A percentile compares a stretch with the other conserved stretches of the same genome.
Conservation (phyloP, 768 basidiomycete species). For the Kockovaella imperatae region DNA sequence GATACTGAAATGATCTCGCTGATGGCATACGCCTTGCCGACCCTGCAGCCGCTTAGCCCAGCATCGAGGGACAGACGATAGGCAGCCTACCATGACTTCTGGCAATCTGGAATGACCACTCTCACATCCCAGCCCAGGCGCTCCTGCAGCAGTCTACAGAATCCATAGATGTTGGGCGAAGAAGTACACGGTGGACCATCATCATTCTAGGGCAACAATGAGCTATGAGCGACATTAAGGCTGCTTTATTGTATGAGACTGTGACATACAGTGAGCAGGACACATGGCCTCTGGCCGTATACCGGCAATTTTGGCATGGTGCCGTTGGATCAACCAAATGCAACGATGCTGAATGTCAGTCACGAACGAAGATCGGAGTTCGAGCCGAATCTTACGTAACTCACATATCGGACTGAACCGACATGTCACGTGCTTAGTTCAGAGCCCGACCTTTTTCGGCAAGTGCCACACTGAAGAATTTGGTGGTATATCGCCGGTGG, state of each 20-base stretch:
- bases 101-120: slow-evolving; percentile 45
- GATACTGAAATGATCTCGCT: slow-evolving; percentile 38
- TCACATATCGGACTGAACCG: neutral
- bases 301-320: slow-evolving; percentile 15
- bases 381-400: neutral
- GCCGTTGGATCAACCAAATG: neutral
- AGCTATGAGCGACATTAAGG: neutral
- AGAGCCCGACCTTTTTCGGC: too few relatives aligned
- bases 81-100: slow-evolving; percentile 43
- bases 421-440: slow-evolving; percentile 6
- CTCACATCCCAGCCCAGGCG: slow-evolving; percentile 43
- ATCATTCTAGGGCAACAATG: slow-evolving; percentile 43
- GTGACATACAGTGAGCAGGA: slow-evolving; percentile 37
- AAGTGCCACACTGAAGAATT: too few relatives aligned
- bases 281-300: slow-evolving; percentile 29
- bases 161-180: slow-evolving; percentile 46
- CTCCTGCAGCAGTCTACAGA: slow-evolving; percentile 37
- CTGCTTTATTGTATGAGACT: too few relatives aligned
- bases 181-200: slow-evolving; percentile 45
- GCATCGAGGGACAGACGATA: slow-evolving; percentile 4
- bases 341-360: neutral
- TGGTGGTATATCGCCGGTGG: neutral
- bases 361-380: neutral
- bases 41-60: slow-evolving; percentile 23
- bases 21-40: slow-evolving; percentile 44